These are phyloP conservation scores for Penicillium paradoxum DNA, from an alignment of 495 filamentous ascomycete species.

Conservation along the genomic window DNA sequence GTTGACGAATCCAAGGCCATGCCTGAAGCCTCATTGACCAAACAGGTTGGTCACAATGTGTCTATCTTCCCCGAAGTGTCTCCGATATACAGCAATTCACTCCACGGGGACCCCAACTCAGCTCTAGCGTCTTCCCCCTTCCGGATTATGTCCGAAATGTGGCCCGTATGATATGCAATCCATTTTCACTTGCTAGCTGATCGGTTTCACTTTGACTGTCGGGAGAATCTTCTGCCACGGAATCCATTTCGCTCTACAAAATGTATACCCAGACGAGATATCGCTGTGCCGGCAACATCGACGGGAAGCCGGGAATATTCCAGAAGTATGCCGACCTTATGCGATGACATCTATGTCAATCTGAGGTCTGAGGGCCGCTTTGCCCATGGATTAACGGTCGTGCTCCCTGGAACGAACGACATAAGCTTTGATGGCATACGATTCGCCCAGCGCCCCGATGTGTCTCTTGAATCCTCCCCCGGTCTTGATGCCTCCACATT, in stretches of 20 bases:
- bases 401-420: background rate
- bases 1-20: background rate
- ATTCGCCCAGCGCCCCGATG: background rate
- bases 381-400: background rate
- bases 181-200: constrained; percentile 7
- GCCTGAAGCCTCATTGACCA: background rate
- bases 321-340: background rate
- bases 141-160: constrained; percentile 11
- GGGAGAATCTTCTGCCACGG: constrained; percentile 9
- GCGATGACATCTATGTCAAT: background rate
- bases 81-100: constrained; percentile 13
- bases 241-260: background rate
- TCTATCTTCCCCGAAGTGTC: constrained; percentile 19
- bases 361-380: background rate
- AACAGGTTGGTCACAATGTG: background rate
- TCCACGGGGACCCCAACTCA: constrained; percentile 22
- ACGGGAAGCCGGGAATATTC: constrained; percentile 25
- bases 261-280: background rate
- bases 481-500: background rate
- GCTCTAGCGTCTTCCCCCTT: background rate
- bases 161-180: background rate
- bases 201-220: constrained; percentile 1
- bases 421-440: background rate
- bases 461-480: background rate
- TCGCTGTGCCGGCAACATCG: constrained; percentile 1